Conservation (phyloP, 768 basidiomycete genomes). For the Amanita rubescens region DNA sequence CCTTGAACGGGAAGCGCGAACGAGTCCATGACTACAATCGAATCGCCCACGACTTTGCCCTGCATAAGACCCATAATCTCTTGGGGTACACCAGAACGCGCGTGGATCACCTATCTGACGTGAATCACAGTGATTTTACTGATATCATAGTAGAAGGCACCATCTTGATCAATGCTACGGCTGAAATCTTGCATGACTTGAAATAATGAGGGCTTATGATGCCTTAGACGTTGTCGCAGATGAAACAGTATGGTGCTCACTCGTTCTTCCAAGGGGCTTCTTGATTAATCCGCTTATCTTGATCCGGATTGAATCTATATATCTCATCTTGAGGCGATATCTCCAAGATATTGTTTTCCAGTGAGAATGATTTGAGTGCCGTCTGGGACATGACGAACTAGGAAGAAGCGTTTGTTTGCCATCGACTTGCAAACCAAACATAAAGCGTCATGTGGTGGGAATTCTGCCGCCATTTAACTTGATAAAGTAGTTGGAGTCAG, state of each 20-base stretch:
- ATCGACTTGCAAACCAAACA: not conserved
- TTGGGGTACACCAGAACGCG: constrained; percentile 92
- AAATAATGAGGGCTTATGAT: constrained; percentile 64
- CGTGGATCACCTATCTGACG: constrained; percentile 80
- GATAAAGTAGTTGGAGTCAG: too few relatives aligned
- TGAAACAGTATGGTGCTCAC: constrained; percentile 35
- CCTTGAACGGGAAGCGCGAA: constrained; percentile 97
- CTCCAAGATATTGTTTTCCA: constrained; percentile 64
- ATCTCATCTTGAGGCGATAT: constrained; percentile 75
- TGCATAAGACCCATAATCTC: constrained; percentile 99
- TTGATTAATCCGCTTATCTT: constrained; percentile 56
- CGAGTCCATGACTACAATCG: constrained; percentile 87
- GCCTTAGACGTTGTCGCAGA: not conserved
- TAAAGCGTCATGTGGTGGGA: too few relatives aligned
- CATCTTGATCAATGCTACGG: constrained; percentile 94
- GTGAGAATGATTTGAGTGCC: constrained; percentile 66
- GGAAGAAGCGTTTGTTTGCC: not conserved
- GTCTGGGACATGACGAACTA: constrained; percentile 36
- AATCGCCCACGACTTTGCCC: constrained; percentile 80
- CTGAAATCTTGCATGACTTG: constrained; percentile 91
- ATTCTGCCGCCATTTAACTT: too few relatives aligned
- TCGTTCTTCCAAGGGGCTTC: constrained; percentile 84
- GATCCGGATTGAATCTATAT: constrained; percentile 64
- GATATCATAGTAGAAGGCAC: constrained; percentile 26
- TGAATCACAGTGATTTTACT: not conserved